Evolutionary conservation across 441 rosid species (phyloP).

Genomic region (Bruguiera hainesii): DNA sequence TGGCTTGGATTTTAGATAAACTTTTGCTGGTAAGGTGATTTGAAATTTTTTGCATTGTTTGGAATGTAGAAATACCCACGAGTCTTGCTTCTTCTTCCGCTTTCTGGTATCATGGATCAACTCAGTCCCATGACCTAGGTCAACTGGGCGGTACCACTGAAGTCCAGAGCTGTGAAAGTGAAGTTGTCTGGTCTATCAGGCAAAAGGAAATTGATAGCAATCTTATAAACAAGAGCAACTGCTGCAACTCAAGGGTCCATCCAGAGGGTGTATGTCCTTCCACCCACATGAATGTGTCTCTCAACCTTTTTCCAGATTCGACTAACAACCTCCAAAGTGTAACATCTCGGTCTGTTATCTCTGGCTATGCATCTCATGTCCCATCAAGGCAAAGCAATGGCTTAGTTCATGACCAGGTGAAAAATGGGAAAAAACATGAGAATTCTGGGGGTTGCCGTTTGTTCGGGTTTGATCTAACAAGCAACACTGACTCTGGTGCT

Average conservation of each 20-base stretch:
- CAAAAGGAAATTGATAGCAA: constrained; percentile 34
- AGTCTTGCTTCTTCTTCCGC: constrained; percentile 38
- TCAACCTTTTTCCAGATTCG: constrained; percentile 41
- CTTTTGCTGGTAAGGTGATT: constrained; percentile 3
- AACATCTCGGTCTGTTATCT: constrained; percentile 24
- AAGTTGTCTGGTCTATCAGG: constrained; percentile 39
- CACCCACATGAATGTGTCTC: constrained; percentile 35
- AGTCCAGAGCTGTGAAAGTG: constrained; percentile 43
- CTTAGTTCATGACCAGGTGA: constrained; percentile 30
- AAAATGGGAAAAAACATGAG: constrained; percentile 37
- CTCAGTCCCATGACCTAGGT: constrained; percentile 37
- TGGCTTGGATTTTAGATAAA: constrained; percentile 1
- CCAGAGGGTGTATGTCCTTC: constrained; percentile 39
- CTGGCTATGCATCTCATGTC: constrained; percentile 26
- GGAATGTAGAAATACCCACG: constrained; percentile 37
- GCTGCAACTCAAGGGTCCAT: constrained; percentile 30
- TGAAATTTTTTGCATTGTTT: constrained; percentile 18
- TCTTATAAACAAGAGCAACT: constrained; percentile 19
- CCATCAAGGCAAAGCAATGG: constrained; percentile 30
- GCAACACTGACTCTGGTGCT: constrained; percentile 25
- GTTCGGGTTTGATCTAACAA: constrained; percentile 72
- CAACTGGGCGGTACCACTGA: constrained; percentile 37
- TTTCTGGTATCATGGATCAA: constrained; percentile 41
- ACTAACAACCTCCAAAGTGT: constrained; percentile 26
- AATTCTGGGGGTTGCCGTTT: constrained; percentile 52